These are phyloP conservation scores for Dictyostelium discoideum DNA, from an alignment of 78 protist species.

Conservation along the genomic window DNA sequence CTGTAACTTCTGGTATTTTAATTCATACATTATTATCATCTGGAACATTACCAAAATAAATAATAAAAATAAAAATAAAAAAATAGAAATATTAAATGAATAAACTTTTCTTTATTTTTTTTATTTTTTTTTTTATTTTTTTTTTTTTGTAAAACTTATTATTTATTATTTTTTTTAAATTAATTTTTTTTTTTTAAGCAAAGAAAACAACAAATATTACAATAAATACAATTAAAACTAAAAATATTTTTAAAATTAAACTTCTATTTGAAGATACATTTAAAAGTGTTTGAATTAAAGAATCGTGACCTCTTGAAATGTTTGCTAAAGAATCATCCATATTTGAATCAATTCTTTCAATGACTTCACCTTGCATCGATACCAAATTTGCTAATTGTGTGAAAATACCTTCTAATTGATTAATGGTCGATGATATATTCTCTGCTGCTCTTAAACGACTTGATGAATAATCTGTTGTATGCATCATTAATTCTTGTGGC, in stretches of 20 bases:
- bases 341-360: slow-evolving; percentile 72
- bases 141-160: neutral
- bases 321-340: slow-evolving; percentile 60
- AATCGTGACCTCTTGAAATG: slow-evolving; percentile 64
- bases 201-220: slow-evolving; percentile 66
- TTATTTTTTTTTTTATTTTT: neutral
- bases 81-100: neutral
- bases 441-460: slow-evolving; percentile 69
- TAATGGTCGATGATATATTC: slow-evolving; percentile 60
- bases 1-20: slow-evolving; percentile 25
- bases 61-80: neutral
- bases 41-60: neutral
- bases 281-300: slow-evolving; percentile 27
- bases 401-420: slow-evolving; percentile 69
- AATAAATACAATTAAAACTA: slow-evolving; percentile 48
- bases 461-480: slow-evolving; percentile 41
- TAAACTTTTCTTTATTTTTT: neutral
- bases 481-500: slow-evolving; percentile 55
- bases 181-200: slow-evolving; percentile 6
- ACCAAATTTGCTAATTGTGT: slow-evolving; percentile 70
- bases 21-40: slow-evolving; percentile 12
- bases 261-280: slow-evolving; percentile 62
- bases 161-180: neutral
- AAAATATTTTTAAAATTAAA: slow-evolving; percentile 51
- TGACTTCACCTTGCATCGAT: slow-evolving; percentile 53